phyloP scores from a whole-genome alignment of 768 basidiomycete genomes.

The Boletus bicolor region DNA sequence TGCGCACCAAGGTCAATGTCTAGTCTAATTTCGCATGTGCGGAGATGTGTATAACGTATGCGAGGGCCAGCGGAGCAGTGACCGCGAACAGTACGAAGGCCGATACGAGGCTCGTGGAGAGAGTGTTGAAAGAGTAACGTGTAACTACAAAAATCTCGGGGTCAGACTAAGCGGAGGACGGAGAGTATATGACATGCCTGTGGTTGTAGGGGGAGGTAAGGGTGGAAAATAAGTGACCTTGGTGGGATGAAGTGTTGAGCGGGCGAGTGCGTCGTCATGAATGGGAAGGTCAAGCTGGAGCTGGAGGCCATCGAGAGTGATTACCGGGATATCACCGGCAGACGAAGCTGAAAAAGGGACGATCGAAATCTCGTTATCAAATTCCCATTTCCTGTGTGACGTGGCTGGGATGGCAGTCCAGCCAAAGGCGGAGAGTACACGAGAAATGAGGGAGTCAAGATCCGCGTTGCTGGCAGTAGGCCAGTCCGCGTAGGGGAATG shows the following conservation, averaged over 20 bases:
- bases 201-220: slow-evolving; percentile 5
- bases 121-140: slow-evolving; percentile 5
- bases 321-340: background rate
- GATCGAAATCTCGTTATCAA: slow-evolving; percentile 27
- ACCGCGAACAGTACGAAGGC: slow-evolving; percentile 18
- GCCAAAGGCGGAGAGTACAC: slow-evolving; percentile 41
- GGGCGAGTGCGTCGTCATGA: slow-evolving; percentile 23
- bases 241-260: slow-evolving; percentile 24
- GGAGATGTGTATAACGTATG: slow-evolving; percentile 15
- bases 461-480: slow-evolving; percentile 18
- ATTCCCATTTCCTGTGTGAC: slow-evolving; percentile 26
- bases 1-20: background rate
- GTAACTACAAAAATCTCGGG: slow-evolving; percentile 2
- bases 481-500: slow-evolving; percentile 26
- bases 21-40: background rate
- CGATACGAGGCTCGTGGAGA: slow-evolving; percentile 13
- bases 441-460: slow-evolving; percentile 45
- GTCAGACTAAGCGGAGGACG: background rate
- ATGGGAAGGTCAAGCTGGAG: slow-evolving; percentile 27
- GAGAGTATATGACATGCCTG: slow-evolving; percentile 14
- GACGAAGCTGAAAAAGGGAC: slow-evolving; percentile 13
- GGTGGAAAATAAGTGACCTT: slow-evolving; percentile 27
- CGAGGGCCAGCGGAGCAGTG: slow-evolving; percentile 14
- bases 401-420: slow-evolving; percentile 31
- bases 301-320: slow-evolving; percentile 19